Conservation (phyloP, 139 green algal species). For the Micromonas commoda region DNA sequence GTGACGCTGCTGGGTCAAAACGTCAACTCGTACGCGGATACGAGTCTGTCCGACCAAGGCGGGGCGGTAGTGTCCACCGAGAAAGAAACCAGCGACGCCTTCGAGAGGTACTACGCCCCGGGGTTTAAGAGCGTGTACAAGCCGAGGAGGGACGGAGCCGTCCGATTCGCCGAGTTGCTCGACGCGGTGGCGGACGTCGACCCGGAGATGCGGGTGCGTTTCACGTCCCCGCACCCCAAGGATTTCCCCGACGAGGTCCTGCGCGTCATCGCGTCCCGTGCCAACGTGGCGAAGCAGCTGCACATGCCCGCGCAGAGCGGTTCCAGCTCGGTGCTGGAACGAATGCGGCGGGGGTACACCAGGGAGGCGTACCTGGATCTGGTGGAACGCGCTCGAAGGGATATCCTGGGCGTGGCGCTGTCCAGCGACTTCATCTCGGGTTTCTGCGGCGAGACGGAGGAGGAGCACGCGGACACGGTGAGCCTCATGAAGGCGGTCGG, state of each 20-base stretch:
- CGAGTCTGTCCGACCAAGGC: background rate
- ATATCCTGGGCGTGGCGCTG: conserved; percentile 61
- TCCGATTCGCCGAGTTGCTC: conserved; percentile 73
- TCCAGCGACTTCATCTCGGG: conserved; percentile 82
- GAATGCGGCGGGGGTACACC: conserved; percentile 77
- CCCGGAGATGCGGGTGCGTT: conserved; percentile 80
- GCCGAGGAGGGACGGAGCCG: conserved; percentile 46
- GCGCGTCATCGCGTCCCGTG: conserved; percentile 47
- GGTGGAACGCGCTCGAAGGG: conserved; percentile 46
- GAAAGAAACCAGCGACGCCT: conserved; percentile 13
- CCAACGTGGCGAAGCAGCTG: conserved; percentile 78
- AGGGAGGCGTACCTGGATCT: conserved; percentile 68
- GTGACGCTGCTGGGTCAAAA: conserved; percentile 97
- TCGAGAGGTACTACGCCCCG: conserved; percentile 34
- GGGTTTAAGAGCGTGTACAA: conserved; percentile 77
- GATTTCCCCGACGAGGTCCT: conserved; percentile 52
- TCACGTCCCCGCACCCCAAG: conserved; percentile 84
- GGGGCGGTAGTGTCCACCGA: background rate
- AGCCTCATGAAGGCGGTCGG: conserved; percentile 53
- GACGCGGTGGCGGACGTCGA: conserved; percentile 56
- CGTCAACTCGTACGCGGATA: conserved; percentile 90
- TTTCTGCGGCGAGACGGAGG: conserved; percentile 83
- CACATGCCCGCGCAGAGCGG: conserved; percentile 89
- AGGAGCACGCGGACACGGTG: conserved; percentile 70
- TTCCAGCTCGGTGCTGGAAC: conserved; percentile 51